Percentiles rank a stretch among this genome's conserved stretches.
Conservation (phyloP, 2,329 filamentous ascomycete species). For the Drechslerella coelobrocha region DNA sequence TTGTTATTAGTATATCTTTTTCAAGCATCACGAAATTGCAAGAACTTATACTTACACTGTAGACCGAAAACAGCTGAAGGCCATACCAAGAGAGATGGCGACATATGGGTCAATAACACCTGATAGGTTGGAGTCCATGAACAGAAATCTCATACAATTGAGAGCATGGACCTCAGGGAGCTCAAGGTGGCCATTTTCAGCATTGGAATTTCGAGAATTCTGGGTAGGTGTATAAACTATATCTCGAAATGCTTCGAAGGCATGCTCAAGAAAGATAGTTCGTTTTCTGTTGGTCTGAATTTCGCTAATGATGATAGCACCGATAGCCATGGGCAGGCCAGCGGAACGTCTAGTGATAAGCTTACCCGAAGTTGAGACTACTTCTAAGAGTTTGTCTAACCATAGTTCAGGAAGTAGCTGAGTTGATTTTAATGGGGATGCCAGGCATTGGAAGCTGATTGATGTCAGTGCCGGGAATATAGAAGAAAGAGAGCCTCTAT, state of each 20-base stretch:
- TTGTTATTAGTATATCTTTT: background rate
- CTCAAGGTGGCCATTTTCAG: slow-evolving; percentile 61
- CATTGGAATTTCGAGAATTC: slow-evolving; percentile 52
- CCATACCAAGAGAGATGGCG: slow-evolving; percentile 76
- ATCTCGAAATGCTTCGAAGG: slow-evolving; percentile 51
- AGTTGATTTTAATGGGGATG: slow-evolving; percentile 67
- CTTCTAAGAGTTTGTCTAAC: slow-evolving; percentile 51
- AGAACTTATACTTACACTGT: slow-evolving; percentile 67
- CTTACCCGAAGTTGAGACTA: slow-evolving; percentile 51
- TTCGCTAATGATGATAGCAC: slow-evolving; percentile 72
- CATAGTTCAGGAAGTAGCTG: slow-evolving; percentile 52
- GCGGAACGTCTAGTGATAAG: slow-evolving; percentile 79
- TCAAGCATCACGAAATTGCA: slow-evolving; percentile 52
- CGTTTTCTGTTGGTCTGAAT: slow-evolving; percentile 61
- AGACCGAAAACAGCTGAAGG: slow-evolving; percentile 78
- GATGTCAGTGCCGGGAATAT: slow-evolving; percentile 85
- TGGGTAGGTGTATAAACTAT: slow-evolving; percentile 54
- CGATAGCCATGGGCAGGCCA: slow-evolving; percentile 85
- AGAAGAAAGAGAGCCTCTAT: slow-evolving; percentile 91
- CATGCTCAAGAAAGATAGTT: slow-evolving; percentile 14
- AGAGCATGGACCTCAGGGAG: slow-evolving; percentile 92
- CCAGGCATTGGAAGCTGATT: slow-evolving; percentile 74
- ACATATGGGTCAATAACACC: slow-evolving; percentile 76
- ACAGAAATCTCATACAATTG: slow-evolving; percentile 91
- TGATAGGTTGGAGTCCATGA: slow-evolving; percentile 79